Conservation (phyloP, 768 basidiomycete genomes). For the Fomitopsis pulvina region DNA sequence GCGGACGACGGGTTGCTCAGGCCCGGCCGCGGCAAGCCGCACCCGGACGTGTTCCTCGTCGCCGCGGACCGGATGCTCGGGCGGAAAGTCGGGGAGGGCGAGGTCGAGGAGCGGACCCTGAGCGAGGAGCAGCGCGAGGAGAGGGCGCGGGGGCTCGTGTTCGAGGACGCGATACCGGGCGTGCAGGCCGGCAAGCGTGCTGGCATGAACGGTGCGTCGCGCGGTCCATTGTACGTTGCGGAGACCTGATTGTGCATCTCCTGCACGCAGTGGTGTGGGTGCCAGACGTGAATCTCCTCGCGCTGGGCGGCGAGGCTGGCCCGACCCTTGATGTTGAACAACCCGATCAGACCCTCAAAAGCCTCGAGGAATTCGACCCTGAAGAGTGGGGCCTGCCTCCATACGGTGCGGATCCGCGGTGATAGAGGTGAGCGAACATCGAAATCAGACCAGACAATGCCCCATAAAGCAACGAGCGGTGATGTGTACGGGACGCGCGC, state of each 20-base stretch:
- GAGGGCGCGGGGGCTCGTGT: slow-evolving; percentile 62
- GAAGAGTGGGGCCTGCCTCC: slow-evolving; percentile 81
- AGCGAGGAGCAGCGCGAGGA: slow-evolving; percentile 35
- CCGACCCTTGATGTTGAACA: slow-evolving; percentile 32
- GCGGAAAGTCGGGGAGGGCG: slow-evolving; percentile 43
- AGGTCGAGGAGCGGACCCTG: slow-evolving; percentile 27
- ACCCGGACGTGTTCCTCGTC: slow-evolving; percentile 74
- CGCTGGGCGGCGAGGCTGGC: slow-evolving; percentile 32
- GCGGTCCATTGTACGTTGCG: slow-evolving; percentile 3
- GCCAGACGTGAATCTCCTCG: slow-evolving; percentile 63
- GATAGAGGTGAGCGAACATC: too few relatives aligned
- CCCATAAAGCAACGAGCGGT: background rate
- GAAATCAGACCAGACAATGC: background rate
- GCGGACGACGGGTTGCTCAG: slow-evolving; percentile 55
- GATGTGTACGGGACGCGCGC: background rate
- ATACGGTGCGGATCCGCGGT: slow-evolving; percentile 29
- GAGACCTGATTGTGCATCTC: background rate
- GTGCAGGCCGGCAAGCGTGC: slow-evolving; percentile 78
- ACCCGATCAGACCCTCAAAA: slow-evolving; percentile 53
- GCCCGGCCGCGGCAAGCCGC: slow-evolving; percentile 58
- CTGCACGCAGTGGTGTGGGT: slow-evolving; percentile 68
- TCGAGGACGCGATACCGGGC: slow-evolving; percentile 77
- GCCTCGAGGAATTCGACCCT: slow-evolving; percentile 70
- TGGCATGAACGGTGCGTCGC: slow-evolving; percentile 70
- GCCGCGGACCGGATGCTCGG: slow-evolving; percentile 59